Evolutionary conservation across 495 filamentous ascomycete genomes (phyloP).

Genomic region (Recurvomyces mirabilis): DNA sequence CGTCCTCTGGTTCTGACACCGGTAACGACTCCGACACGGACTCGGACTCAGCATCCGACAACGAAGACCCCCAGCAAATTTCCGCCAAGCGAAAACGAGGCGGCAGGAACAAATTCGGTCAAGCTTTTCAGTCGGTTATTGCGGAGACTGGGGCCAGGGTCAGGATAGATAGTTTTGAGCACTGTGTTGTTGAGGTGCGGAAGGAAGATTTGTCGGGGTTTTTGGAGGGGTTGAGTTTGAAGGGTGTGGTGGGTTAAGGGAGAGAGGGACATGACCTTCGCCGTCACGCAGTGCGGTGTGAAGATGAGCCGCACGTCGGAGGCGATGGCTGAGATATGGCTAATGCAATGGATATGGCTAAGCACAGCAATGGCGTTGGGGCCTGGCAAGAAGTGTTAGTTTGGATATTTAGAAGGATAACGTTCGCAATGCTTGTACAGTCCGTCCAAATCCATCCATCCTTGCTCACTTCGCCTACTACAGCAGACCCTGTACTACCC

Average conservation of each 20-base stretch:
- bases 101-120: slow-evolving; percentile 78
- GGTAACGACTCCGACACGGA: slow-evolving; percentile 43
- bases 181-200: slow-evolving; percentile 90
- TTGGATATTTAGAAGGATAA: too few species aligned
- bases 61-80: too few species aligned
- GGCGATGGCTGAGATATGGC: too few species aligned
- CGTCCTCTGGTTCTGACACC: not conserved
- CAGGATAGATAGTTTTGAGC: slow-evolving; percentile 91
- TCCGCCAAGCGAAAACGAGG: slow-evolving; percentile 46
- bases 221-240: slow-evolving; percentile 82
- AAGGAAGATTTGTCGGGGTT: slow-evolving; percentile 91
- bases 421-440: too few species aligned
- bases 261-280: not conserved
- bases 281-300: too few species aligned
- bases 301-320: too few species aligned
- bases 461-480: too few species aligned
- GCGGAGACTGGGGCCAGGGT: slow-evolving; percentile 82
- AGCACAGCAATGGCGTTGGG: too few species aligned
- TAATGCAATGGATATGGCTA: too few species aligned
- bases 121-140: slow-evolving; percentile 91
- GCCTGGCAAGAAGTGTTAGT: too few species aligned
- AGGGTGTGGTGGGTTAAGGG: slow-evolving; percentile 71
- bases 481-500: too few species aligned
- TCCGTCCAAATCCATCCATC: too few species aligned
- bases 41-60: slow-evolving; percentile 49